Percentiles rank a stretch among this genome's conserved stretches.
Conservation (phyloP, 148 eudicot genomes). For the Amaranthus hypochondriacus region DNA sequence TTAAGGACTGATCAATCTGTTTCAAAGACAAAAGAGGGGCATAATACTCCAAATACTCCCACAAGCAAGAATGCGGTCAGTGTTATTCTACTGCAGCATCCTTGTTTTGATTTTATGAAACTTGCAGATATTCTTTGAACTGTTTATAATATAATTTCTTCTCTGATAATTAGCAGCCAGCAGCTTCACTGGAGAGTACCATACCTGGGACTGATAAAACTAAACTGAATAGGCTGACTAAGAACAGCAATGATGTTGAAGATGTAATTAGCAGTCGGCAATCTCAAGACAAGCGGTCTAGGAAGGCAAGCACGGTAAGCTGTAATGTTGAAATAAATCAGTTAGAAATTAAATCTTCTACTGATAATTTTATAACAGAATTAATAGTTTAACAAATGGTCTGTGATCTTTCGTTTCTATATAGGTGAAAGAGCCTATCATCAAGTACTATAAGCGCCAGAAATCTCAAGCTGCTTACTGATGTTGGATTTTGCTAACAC, state of each 20-base stretch:
- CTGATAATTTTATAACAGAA: not conserved
- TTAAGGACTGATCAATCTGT: constrained; percentile 47
- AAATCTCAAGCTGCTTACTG: constrained; percentile 48
- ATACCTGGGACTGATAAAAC: constrained; percentile 48
- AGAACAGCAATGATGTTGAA: constrained; percentile 35
- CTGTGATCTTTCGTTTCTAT: too few relatives aligned
- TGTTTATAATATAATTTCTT: not conserved
- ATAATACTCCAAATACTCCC: constrained; percentile 63
- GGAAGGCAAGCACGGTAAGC: constrained; percentile 87
- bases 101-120: not conserved
- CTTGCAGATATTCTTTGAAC: not conserved
- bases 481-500: not conserved
- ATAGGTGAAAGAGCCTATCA: constrained; percentile 85
- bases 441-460: constrained; percentile 73
- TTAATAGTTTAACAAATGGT: too few relatives aligned
- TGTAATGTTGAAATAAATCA: not conserved
- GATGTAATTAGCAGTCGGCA: constrained; percentile 49
- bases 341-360: not conserved
- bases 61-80: constrained; percentile 78
- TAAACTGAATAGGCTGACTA: constrained; percentile 30
- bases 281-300: constrained; percentile 57
- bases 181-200: constrained; percentile 76
- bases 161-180: constrained; percentile 50
- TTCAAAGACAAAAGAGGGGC: constrained; percentile 40
- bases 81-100: not conserved